Evolutionary conservation across 2,329 filamentous ascomycete genomes (phyloP), one percentile per base, ranked within the genome.

Genomic region (Alternaria arborescens): DNA sequence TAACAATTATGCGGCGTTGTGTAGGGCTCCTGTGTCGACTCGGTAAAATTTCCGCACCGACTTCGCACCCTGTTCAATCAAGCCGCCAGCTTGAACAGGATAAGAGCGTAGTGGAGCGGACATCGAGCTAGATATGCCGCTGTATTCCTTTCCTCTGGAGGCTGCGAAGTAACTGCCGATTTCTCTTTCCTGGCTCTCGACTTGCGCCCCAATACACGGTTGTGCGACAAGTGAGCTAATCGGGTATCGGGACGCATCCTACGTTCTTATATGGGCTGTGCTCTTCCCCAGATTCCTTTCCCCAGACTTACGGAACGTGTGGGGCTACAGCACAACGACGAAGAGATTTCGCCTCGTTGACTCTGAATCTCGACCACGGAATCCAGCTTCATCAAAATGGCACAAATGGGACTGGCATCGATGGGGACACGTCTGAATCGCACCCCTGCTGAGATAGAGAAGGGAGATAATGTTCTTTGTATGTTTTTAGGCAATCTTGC

Each of bases 81-180:
- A 68, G 61, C 34, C 55, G 54, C 63, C 60, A 61, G 52, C 62
- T 62, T 52, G 50, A 67, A 64, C 26, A 50, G 60, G 67, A 34
- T 47, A 64, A 62, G 62, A 40, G 42, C 50, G 51, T 41, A 43
- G 63, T 64, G 60, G 57, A 62, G 42, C 47, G 46, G 47, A 40
- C 59, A 66, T 68, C 52, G 56, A 69, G 64, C 60, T 62, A 65
- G 65, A 58, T 52, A 65, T 61, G 61, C 56, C n/a, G 46, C 57
- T 69, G 51, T 53, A 61, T 60, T 55, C 42, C 54, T 57, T 53
- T 52, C 43, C 30, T 54, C 55, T 60, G 48, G 43, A 63, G 52
- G 67, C 55, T 66, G 52, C 52, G 40, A 60, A 59, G 36, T 70
- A 76, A 76, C 71, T 76, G 69, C 73, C 72, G 73, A 69, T 56